Evolutionary conservation across 225 moss, liverwort and hornwort species (phyloP).

Genomic region (Lunularia cruciata): DNA sequence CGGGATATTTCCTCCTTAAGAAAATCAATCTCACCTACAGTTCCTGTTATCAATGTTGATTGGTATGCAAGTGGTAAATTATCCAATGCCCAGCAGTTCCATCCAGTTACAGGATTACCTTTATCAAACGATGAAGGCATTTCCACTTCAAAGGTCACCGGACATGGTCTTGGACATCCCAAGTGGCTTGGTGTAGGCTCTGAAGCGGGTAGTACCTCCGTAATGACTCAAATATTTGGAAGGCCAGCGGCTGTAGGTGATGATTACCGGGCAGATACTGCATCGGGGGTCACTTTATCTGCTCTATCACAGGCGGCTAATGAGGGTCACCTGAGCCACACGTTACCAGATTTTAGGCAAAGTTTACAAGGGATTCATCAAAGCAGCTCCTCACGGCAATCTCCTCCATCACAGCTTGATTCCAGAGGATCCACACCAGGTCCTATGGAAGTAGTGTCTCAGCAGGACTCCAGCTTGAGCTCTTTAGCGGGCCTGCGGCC

Average conservation of each 20-base stretch:
- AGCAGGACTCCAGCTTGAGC: constrained; percentile 26
- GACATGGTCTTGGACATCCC: constrained; percentile 18
- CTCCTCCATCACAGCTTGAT: constrained; percentile 24
- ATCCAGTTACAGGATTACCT: constrained; percentile 13
- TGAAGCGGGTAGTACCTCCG: constrained; percentile 19
- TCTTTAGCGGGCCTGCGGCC: constrained; percentile 17
- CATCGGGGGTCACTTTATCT: constrained; percentile 17
- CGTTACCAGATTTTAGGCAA: constrained; percentile 35
- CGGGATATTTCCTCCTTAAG: background rate
- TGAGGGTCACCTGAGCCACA: constrained; percentile 38
- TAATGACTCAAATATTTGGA: constrained; percentile 30
- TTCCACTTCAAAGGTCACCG: constrained; percentile 1
- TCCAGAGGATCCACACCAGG: constrained; percentile 19
- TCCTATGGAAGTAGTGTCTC: constrained; percentile 17
- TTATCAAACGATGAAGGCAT: constrained; percentile 24
- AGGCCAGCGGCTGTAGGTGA: constrained; percentile 25
- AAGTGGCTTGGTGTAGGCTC: constrained; percentile 26
- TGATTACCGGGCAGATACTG: constrained; percentile 21
- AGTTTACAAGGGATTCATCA: constrained; percentile 31
- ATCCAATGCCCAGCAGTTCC: constrained; percentile 9
- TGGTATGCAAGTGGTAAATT: constrained; percentile 21
- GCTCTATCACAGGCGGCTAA: constrained; percentile 30
- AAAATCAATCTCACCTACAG: constrained; percentile 20
- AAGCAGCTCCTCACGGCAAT: constrained; percentile 16
- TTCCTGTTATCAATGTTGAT: constrained; percentile 22